Evolutionary conservation across 2,329 filamentous ascomycete genomes (phyloP).

Genomic region (Cryphonectria japonica): DNA sequence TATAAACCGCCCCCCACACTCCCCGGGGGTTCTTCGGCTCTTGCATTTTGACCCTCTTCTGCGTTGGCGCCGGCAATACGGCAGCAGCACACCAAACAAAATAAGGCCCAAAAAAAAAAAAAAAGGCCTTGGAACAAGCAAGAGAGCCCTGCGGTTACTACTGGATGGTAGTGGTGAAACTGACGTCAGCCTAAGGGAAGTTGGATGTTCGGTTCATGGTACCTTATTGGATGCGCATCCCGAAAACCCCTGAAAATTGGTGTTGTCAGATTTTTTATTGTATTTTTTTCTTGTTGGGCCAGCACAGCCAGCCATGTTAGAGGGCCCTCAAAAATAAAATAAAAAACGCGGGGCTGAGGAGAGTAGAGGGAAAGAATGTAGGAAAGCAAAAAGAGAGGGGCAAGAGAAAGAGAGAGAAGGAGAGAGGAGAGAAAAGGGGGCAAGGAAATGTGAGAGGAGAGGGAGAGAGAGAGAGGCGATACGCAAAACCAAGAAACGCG

Average conservation of each 20-base stretch:
- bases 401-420: no score
- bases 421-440: neutral
- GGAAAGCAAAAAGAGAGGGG: neutral
- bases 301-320: no score
- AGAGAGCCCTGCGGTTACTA: neutral
- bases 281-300: no score
- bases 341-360: neutral
- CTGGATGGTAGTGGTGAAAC: neutral
- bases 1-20: neutral
- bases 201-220: neutral
- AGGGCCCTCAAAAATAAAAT: neutral
- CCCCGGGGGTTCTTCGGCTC: no score
- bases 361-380: neutral
- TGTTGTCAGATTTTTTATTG: no score
- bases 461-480: neutral
- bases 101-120: no score
- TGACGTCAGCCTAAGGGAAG: constrained; percentile 2
- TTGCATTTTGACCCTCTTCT: neutral
- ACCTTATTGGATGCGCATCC: neutral
- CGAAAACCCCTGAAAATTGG: neutral
- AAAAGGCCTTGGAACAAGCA: neutral
- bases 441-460: neutral
- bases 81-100: neutral
- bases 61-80: constrained; percentile 9
- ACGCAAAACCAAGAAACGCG: neutral